phyloP scores from a whole-genome alignment of 2,329 filamentous ascomycete genomes.

The Colletotrichum noveboracense region DNA sequence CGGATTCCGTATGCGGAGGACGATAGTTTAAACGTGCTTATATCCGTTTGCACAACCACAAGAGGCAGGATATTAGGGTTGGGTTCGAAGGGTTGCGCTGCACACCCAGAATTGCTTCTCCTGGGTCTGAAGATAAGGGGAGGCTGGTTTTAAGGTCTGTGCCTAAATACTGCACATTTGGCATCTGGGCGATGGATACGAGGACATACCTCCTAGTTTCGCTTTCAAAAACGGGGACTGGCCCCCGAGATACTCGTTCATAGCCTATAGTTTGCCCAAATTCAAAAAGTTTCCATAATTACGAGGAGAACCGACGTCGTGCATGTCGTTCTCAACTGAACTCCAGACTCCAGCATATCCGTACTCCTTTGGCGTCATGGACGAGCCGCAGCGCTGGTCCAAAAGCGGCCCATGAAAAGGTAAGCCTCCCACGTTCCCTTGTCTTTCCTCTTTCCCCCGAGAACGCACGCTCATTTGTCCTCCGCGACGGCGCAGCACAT shows the following conservation, averaged over 20 bases:
- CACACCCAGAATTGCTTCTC: neutral
- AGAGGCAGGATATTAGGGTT: neutral
- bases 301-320: neutral
- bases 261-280: neutral
- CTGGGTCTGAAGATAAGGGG: neutral
- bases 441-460: neutral
- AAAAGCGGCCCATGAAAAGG: neutral
- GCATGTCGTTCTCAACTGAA: neutral
- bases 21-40: neutral
- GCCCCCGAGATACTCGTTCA: neutral
- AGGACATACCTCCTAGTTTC: neutral
- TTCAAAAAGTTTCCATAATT: neutral
- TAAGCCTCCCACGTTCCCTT: neutral
- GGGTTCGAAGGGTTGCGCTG: neutral
- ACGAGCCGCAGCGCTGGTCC: neutral
- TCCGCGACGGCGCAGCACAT: neutral
- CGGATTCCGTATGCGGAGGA: neutral
- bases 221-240: neutral
- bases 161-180: neutral
- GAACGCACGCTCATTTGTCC: neutral
- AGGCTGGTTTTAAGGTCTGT: neutral
- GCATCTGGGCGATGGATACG: neutral
- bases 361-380: neutral
- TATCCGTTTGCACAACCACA: neutral
- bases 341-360: slow-evolving; percentile 15